phyloP scores from a whole-genome alignment of 208 protist genomes.

The Leishmania major region DNA sequence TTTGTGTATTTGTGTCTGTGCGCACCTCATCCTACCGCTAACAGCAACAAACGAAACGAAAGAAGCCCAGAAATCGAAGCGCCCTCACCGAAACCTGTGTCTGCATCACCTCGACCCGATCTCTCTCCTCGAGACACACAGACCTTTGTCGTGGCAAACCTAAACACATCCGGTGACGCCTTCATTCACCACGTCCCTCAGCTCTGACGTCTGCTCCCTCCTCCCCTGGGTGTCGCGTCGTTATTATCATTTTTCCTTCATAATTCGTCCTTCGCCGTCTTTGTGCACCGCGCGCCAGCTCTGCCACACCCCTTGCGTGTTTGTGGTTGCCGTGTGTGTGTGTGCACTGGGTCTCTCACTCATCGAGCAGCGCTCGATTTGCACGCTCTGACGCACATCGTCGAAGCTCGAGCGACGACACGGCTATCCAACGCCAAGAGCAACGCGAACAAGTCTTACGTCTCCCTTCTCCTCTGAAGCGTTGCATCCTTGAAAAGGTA shows the following conservation, averaged over 20 bases:
- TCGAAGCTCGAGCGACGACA: neutral
- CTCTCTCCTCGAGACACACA: neutral
- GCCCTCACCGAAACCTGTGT: neutral
- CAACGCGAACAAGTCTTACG: neutral
- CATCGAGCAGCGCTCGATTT: too few species aligned
- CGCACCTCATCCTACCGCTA: conserved; percentile 2
- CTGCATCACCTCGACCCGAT: neutral
- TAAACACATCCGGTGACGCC: neutral
- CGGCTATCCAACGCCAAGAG: neutral
- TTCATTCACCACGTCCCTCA: neutral
- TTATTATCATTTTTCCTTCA: neutral
- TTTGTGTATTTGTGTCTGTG: neutral
- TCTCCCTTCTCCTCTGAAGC: neutral
- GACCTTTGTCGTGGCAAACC: neutral
- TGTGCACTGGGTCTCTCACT: neutral
- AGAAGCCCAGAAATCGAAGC: neutral
- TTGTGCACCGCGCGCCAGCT: neutral
- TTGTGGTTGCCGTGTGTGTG: neutral
- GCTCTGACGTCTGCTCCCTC: neutral
- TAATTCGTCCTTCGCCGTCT: neutral
- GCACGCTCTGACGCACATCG: neutral
- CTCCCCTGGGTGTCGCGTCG: neutral
- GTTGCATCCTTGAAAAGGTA: neutral
- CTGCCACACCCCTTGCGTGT: neutral
- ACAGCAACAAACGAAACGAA: neutral